Evolutionary conservation across 129 eudicot genomes (phyloP).

Genomic region (Ambrosia artemisiifolia): DNA sequence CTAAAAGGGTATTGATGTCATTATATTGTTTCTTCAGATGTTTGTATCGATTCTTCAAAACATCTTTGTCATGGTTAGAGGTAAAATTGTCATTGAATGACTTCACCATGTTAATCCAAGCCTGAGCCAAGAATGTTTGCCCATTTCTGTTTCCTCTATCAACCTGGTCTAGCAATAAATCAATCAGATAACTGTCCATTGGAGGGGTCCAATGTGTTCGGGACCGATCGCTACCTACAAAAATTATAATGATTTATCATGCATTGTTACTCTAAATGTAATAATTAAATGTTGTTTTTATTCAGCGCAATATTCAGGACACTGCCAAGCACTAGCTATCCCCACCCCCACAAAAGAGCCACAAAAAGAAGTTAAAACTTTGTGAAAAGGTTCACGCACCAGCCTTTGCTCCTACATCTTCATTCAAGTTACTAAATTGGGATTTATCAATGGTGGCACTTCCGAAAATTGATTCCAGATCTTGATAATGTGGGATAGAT

Average conservation of each 20-base stretch:
- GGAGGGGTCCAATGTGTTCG: conserved; percentile 66
- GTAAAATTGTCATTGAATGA: conserved; percentile 47
- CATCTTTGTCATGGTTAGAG: conserved; percentile 47
- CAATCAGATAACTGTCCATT: conserved; percentile 49
- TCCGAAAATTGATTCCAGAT: conserved; percentile 45
- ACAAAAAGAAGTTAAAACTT: background rate
- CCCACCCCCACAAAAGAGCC: background rate
- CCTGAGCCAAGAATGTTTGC: conserved; percentile 47
- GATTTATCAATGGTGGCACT: conserved; percentile 18
- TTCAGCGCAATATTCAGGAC: background rate
- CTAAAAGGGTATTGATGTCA: conserved; percentile 44
- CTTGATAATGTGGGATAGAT: conserved; percentile 39
- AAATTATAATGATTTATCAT: background rate
- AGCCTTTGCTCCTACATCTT: conserved; percentile 30
- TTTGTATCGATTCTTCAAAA: conserved; percentile 59
- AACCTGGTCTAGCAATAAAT: conserved; percentile 45
- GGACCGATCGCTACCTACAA: conserved; percentile 48
- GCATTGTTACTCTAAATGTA: background rate
- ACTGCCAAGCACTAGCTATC: background rate
- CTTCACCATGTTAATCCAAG: conserved; percentile 49
- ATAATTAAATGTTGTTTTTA: background rate
- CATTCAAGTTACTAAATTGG: conserved; percentile 30
- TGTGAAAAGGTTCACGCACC: conserved; percentile 29
- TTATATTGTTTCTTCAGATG: conserved; percentile 51
- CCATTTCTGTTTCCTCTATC: conserved; percentile 52